Evolutionary conservation across 768 basidiomycete genomes (phyloP).

Genomic region (Podaxis sp.): DNA sequence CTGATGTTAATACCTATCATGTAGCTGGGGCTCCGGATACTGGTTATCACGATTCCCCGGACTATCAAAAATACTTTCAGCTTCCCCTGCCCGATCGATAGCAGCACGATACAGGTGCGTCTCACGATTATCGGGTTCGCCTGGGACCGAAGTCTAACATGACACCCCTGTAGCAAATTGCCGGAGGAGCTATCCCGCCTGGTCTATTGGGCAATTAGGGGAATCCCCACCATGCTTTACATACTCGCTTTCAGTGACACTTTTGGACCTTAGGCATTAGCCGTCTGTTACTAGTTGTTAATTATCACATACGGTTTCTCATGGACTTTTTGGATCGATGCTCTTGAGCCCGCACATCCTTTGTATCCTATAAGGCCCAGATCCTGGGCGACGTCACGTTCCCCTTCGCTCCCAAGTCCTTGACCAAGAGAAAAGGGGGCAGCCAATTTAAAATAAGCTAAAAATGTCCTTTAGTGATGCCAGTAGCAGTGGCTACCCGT

Average conservation of each 20-base stretch:
- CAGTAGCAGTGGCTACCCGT: neutral
- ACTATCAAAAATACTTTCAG: slow-evolving; percentile 58
- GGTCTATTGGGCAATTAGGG: neutral
- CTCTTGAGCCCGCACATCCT: neutral
- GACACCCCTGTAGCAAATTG: neutral
- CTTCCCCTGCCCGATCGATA: slow-evolving; percentile 62
- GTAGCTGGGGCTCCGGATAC: slow-evolving; percentile 63
- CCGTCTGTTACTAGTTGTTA: neutral
- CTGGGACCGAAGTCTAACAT: neutral
- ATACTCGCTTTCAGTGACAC: neutral
- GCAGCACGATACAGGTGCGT: slow-evolving; percentile 8
- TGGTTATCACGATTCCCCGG: slow-evolving; percentile 68
- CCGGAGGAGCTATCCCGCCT: neutral
- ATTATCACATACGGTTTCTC: neutral
- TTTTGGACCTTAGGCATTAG: neutral
- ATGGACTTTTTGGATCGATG: neutral
- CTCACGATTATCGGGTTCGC: no score
- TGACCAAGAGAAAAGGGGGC: neutral
- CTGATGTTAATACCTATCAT: neutral
- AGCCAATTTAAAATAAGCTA: neutral
- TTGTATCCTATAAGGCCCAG: neutral
- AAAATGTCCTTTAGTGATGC: neutral
- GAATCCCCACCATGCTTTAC: neutral
- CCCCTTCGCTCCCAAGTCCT: neutral
- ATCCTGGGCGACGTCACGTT: neutral